These are phyloP conservation scores for Fraxinus greggii DNA, from an alignment of 305 asterid species.

Conservation along the genomic window DNA sequence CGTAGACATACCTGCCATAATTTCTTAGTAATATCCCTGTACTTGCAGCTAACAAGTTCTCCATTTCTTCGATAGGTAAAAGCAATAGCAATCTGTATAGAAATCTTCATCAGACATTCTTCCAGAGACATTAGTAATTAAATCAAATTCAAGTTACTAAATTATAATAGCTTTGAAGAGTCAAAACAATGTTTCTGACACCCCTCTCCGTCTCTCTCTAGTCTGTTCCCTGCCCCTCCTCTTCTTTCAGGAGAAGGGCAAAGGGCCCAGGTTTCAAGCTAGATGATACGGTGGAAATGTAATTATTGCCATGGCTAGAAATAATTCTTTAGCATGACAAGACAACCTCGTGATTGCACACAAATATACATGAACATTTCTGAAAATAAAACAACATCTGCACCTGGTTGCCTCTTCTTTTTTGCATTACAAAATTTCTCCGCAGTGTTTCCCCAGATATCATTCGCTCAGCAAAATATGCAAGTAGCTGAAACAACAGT, in stretches of 20 bases:
- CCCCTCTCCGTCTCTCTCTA: background rate
- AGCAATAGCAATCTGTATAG: constrained; percentile 67
- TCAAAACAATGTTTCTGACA: background rate
- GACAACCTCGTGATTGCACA: constrained; percentile 10
- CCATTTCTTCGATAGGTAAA: constrained; percentile 74
- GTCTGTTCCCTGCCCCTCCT: background rate
- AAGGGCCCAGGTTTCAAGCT: background rate
- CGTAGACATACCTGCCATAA: constrained; percentile 76
- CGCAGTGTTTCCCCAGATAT: constrained; percentile 78
- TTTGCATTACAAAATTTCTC: constrained; percentile 86
- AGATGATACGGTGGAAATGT: background rate
- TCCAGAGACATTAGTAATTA: background rate
- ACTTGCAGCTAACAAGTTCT: constrained; percentile 76
- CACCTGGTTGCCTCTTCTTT: constrained; percentile 62
- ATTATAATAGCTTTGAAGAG: background rate
- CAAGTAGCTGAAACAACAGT: constrained; percentile 52
- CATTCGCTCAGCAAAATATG: constrained; percentile 79
- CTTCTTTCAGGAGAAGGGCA: background rate
- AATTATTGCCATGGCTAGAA: constrained; percentile 5
- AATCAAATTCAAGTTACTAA: constrained; percentile 7
- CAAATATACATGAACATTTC: background rate
- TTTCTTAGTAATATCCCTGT: constrained; percentile 57
- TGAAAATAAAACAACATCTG: constrained; percentile 4
- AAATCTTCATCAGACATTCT: constrained; percentile 17
- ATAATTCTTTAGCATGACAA: constrained; percentile 12